Conservation (phyloP, 2,329 filamentous ascomycete genomes). For the Bipolaris oryzae region DNA sequence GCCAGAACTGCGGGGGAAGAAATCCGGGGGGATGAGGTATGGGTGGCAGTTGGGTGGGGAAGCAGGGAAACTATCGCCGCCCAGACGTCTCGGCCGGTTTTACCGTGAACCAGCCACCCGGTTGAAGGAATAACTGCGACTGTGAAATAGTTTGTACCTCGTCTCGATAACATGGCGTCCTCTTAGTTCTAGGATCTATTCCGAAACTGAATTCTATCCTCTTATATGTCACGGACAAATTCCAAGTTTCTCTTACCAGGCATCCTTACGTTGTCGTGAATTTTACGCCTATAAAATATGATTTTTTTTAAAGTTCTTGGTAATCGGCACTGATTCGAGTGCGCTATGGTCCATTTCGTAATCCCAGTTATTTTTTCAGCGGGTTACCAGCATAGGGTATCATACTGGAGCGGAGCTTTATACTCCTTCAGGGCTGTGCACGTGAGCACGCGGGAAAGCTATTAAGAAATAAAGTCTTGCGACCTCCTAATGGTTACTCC, state of each 20-base stretch:
- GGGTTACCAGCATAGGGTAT: neutral
- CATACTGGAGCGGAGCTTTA: neutral
- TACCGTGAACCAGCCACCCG: neutral
- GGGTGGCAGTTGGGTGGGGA: neutral
- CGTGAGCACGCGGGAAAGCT: constrained; percentile 41
- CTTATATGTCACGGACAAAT: neutral
- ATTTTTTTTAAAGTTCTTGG: neutral
- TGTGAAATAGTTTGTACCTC: neutral
- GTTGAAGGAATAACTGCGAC: neutral
- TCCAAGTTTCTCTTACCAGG: neutral
- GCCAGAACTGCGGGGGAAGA: neutral
- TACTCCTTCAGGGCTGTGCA: neutral
- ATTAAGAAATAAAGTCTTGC: neutral
- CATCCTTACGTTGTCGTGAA: neutral
- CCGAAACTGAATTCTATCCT: neutral
- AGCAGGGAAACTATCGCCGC: neutral
- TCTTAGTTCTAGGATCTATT: too few species aligned
- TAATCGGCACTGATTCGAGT: neutral
- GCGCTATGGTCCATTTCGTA: neutral
- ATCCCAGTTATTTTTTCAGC: neutral
- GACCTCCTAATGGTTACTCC: neutral
- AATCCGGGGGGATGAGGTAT: neutral
- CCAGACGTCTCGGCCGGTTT: neutral
- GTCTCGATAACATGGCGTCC: neutral
- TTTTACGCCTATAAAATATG: neutral